phyloP scores from a whole-genome alignment of 208 protist genomes.

The Trypanosoma scelopori region DNA sequence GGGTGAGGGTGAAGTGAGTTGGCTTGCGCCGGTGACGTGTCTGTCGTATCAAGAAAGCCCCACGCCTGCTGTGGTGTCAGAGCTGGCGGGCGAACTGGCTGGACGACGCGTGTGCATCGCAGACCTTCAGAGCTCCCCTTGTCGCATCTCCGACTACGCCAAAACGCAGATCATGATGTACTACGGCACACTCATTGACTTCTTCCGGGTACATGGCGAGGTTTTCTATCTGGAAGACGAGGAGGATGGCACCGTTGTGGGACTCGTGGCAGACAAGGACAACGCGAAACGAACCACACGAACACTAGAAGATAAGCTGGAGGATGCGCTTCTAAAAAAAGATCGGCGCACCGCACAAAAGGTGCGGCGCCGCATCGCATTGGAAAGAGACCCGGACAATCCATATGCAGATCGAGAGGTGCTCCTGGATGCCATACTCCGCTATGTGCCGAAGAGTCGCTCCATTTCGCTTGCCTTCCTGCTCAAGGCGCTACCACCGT shows the following conservation, averaged over 20 bases:
- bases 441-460: slow-evolving; percentile 40
- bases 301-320: slow-evolving; percentile 39
- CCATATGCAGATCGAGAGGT: slow-evolving; percentile 43
- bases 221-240: slow-evolving; percentile 27
- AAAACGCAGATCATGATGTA: slow-evolving; percentile 36
- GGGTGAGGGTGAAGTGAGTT: slow-evolving; percentile 33
- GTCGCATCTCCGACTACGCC: slow-evolving; percentile 22
- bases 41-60: slow-evolving; percentile 34
- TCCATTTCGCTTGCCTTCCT: slow-evolving; percentile 47
- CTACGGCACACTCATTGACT: slow-evolving; percentile 33
- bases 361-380: slow-evolving; percentile 39
- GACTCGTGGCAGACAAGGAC: slow-evolving; percentile 8
- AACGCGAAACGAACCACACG: slow-evolving; percentile 1
- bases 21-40: slow-evolving; percentile 13
- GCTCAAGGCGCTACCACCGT: slow-evolving; percentile 32
- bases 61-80: slow-evolving; percentile 34
- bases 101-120: slow-evolving; percentile 24
- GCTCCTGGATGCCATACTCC: slow-evolving; percentile 41
- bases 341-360: slow-evolving; percentile 31
- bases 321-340: slow-evolving; percentile 23
- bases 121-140: slow-evolving; percentile 10
- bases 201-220: slow-evolving; percentile 30
- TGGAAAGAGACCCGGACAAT: slow-evolving; percentile 41
- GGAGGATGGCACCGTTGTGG: neutral
- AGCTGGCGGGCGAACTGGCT: slow-evolving; percentile 19